Evolutionary conservation across 768 basidiomycete genomes (phyloP).

Genomic region (Cystobasidium ongulense): DNA sequence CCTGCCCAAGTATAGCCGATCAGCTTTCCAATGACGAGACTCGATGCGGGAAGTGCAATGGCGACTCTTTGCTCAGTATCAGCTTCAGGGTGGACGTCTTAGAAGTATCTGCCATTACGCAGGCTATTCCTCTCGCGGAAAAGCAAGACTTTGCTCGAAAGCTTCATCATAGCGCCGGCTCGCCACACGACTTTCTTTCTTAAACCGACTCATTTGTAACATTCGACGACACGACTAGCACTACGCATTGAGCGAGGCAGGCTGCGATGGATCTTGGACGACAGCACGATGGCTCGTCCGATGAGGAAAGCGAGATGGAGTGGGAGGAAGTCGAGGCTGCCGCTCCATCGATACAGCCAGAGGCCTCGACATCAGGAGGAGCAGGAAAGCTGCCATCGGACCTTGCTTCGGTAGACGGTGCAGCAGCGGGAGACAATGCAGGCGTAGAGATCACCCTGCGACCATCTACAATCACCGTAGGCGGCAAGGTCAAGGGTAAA

Average conservation of each 20-base stretch:
- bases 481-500: constrained; percentile 4
- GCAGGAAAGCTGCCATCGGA: not conserved
- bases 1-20: not conserved
- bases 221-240: too few species aligned
- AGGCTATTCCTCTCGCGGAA: too few species aligned
- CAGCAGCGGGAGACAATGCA: not conserved
- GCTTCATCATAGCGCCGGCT: not conserved
- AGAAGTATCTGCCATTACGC: too few species aligned
- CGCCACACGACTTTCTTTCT: not conserved
- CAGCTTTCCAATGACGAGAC: not conserved
- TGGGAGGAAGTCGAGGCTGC: constrained; percentile 27
- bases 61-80: too few species aligned
- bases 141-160: too few species aligned
- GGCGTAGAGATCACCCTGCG: constrained; percentile 8
- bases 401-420: not conserved
- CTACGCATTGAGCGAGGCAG: not conserved
- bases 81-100: too few species aligned
- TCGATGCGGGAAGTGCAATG: not conserved
- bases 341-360: not conserved
- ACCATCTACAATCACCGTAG: not conserved
- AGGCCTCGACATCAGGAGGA: constrained; percentile 4
- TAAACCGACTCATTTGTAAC: not conserved
- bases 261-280: constrained; percentile 2
- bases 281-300: not conserved
- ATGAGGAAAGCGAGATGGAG: constrained; percentile 29